phyloP scores from a whole-genome alignment of 2,329 filamentous ascomycete species.

The Venturia oleaginea region DNA sequence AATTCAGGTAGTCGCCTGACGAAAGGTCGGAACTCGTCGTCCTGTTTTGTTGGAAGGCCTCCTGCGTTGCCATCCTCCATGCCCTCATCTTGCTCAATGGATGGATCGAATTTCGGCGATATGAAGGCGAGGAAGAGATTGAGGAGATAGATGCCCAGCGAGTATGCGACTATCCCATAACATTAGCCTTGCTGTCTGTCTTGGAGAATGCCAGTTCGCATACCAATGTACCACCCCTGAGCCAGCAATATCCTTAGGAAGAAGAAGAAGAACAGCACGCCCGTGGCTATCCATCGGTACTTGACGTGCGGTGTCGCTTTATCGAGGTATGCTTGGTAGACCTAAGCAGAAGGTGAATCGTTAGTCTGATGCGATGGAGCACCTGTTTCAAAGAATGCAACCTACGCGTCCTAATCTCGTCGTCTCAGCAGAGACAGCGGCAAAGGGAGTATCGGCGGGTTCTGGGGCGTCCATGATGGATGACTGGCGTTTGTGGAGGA shows the following conservation, averaged over 20 bases:
- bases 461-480: slow-evolving; percentile 72
- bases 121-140: slow-evolving; percentile 99
- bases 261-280: slow-evolving; percentile 65
- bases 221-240: slow-evolving; percentile 98
- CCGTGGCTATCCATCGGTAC: slow-evolving; percentile 89
- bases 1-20: slow-evolving; percentile 95
- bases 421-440: slow-evolving; percentile 78
- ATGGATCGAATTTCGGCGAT: slow-evolving; percentile 97
- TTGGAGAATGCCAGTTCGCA: slow-evolving; percentile 19
- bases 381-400: slow-evolving; percentile 17
- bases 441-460: slow-evolving; percentile 79
- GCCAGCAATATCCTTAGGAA: slow-evolving; percentile 81
- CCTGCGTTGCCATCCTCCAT: slow-evolving; percentile 81
- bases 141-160: slow-evolving; percentile 94
- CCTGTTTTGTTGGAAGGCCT: slow-evolving; percentile 77
- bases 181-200: neutral
- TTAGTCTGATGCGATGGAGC: slow-evolving; percentile 5
- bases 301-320: slow-evolving; percentile 81
- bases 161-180: slow-evolving; percentile 68
- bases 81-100: slow-evolving; percentile 86
- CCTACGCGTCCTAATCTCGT: slow-evolving; percentile 63
- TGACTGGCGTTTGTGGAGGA: neutral
- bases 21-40: slow-evolving; percentile 96
- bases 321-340: slow-evolving; percentile 91
- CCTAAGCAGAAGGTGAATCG: slow-evolving; percentile 39